Conservation (phyloP, 495 filamentous ascomycete genomes). For the Cercophora sp. region DNA sequence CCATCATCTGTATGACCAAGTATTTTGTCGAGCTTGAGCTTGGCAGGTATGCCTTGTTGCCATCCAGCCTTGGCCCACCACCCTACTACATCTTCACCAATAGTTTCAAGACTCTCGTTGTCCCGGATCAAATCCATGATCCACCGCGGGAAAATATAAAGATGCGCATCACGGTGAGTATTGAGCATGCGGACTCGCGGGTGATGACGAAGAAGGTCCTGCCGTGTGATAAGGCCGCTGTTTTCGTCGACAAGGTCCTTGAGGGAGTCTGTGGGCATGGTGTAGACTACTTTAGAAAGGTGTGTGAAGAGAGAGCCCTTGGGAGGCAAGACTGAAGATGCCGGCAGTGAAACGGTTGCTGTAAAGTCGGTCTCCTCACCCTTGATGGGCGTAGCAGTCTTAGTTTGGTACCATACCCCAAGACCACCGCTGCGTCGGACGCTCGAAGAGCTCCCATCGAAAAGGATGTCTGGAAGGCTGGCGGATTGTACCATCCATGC, state of each 20-base stretch:
- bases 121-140: constrained; percentile 71
- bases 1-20: constrained; percentile 37
- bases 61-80: constrained; percentile 94
- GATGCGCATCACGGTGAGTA: constrained; percentile 80
- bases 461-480: constrained; percentile 50
- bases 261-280: constrained; percentile 77
- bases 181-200: constrained; percentile 71
- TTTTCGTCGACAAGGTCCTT: constrained; percentile 73
- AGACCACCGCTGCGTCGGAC: constrained; percentile 66
- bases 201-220: constrained; percentile 65
- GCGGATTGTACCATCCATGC: constrained; percentile 87
- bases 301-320: constrained; percentile 58
- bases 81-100: constrained; percentile 88
- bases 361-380: constrained; percentile 90
- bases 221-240: constrained; percentile 66
- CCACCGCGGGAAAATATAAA: constrained; percentile 93
- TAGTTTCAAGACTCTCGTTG: constrained; percentile 76
- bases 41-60: constrained; percentile 75
- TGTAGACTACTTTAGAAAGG: constrained; percentile 63
- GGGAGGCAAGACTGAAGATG: constrained; percentile 51
- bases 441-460: constrained; percentile 26
- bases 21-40: constrained; percentile 67
- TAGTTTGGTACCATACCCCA: constrained; percentile 84
- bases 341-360: constrained; percentile 61
- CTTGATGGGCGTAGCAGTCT: constrained; percentile 70